A percentile compares a stretch with the other conserved stretches of the same genome.
These are phyloP conservation scores for Voacanga thouarsii DNA, from an alignment of 257 asterid species.

Conservation along the genomic window DNA sequence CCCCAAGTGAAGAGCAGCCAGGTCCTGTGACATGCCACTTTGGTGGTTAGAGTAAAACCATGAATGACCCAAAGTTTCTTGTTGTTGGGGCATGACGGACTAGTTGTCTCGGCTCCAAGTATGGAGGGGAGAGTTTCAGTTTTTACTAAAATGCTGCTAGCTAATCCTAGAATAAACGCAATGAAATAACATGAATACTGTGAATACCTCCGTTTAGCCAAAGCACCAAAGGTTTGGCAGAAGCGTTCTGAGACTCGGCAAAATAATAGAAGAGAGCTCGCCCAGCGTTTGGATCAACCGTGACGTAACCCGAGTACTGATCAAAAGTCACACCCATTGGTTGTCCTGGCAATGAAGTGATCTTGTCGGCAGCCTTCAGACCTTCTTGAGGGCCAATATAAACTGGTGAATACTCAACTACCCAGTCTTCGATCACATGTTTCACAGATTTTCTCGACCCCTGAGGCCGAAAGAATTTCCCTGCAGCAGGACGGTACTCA, in stretches of 20 bases:
- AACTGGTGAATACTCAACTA: slow-evolving; percentile 12
- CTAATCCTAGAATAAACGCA: too few species aligned
- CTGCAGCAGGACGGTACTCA: slow-evolving; percentile 26
- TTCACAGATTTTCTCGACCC: slow-evolving; percentile 7
- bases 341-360: slow-evolving; percentile 37
- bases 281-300: slow-evolving; percentile 27
- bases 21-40: slow-evolving; percentile 21
- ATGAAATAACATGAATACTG: too few species aligned
- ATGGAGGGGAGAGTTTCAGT: too few species aligned
- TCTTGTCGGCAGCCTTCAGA: slow-evolving; percentile 26
- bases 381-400: slow-evolving; percentile 27
- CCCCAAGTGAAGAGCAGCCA: slow-evolving; percentile 30
- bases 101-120: too few species aligned
- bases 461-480: slow-evolving; percentile 9
- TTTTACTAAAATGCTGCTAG: too few species aligned
- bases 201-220: slow-evolving; percentile 41
- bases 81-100: too few species aligned
- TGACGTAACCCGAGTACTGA: slow-evolving; percentile 40
- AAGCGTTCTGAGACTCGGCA: slow-evolving; percentile 27
- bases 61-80: too few species aligned
- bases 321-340: slow-evolving; percentile 28
- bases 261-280: slow-evolving; percentile 39
- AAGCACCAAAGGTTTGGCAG: slow-evolving; percentile 33
- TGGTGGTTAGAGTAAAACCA: too few species aligned
- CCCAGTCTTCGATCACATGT: not conserved